These are phyloP conservation scores for Sapria himalayana DNA, from an alignment of 345 rosid species.

Conservation along the genomic window DNA sequence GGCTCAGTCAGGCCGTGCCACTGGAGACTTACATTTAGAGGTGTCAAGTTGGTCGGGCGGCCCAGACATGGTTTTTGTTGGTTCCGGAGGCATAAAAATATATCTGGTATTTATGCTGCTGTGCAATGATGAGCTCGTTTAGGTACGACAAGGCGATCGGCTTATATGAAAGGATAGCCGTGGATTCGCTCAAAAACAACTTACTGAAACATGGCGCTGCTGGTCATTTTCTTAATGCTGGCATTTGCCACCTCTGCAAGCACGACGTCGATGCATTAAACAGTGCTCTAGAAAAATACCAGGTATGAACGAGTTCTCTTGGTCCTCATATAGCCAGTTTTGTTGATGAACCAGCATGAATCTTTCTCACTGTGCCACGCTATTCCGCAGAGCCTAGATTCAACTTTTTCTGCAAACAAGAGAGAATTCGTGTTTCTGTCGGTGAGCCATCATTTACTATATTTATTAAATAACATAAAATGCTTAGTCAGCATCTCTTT, in stretches of 20 bases:
- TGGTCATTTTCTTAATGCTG: slow-evolving; percentile 96
- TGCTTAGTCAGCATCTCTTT: neutral
- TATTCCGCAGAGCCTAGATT: slow-evolving; percentile 75
- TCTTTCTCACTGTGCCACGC: no score
- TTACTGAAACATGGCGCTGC: slow-evolving; percentile 91
- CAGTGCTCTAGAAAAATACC: slow-evolving; percentile 79
- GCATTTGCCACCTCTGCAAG: slow-evolving; percentile 88
- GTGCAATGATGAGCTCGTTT: no score
- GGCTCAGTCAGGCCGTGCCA: no score
- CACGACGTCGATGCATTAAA: slow-evolving; percentile 69
- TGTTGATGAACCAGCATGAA: no score
- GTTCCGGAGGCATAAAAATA: no score
- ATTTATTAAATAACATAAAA: neutral
- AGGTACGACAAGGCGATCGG: slow-evolving; percentile 79
- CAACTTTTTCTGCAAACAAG: slow-evolving; percentile 90
- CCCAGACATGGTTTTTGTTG: no score
- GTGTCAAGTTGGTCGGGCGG: no score
- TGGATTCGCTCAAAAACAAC: slow-evolving; percentile 50
- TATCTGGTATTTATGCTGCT: no score
- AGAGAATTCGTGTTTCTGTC: slow-evolving; percentile 53
- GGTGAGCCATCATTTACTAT: slow-evolving; percentile 19
- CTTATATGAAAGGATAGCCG: slow-evolving; percentile 76
- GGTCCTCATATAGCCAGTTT: no score
- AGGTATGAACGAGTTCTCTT: no score
- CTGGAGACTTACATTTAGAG: no score